Conservation (phyloP, 495 filamentous ascomycete genomes). For the Podospora bellae-mahoneyi region DNA sequence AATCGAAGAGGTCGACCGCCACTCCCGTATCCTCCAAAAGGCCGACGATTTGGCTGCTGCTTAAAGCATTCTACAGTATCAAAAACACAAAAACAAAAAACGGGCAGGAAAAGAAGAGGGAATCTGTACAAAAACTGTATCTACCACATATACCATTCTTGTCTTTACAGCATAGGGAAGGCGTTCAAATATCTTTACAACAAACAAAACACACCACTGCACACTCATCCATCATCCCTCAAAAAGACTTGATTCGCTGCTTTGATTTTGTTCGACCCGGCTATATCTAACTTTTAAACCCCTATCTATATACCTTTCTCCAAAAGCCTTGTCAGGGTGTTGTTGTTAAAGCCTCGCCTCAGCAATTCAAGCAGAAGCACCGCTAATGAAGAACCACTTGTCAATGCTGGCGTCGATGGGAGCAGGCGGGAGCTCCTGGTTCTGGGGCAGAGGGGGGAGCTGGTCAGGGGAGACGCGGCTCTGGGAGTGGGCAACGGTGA, state of each 20-base stretch:
- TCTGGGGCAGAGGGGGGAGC: conserved; percentile 67
- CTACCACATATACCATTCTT: conserved; percentile 5
- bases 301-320: neutral
- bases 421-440: conserved; percentile 75
- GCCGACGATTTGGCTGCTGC: conserved; percentile 73
- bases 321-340: too few species aligned
- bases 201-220: conserved; percentile 4
- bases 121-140: neutral
- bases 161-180: conserved; percentile 17
- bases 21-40: conserved; percentile 75
- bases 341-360: neutral
- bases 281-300: neutral
- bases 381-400: conserved; percentile 99
- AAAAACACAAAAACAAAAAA: neutral
- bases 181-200: conserved; percentile 12
- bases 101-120: neutral
- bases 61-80: conserved; percentile 11
- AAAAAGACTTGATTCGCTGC: conserved; percentile 3
- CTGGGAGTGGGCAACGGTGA: conserved; percentile 64
- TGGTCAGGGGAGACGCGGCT: conserved; percentile 60
- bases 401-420: conserved; percentile 95
- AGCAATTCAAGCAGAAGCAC: conserved; percentile 71
- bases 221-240: neutral
- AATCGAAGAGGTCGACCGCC: conserved; percentile 82
- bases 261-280: neutral